Evolutionary conservation across 768 basidiomycete genomes (phyloP), one percentile per base, ranked within the genome.

Genomic region (Astraeus odoratus): DNA sequence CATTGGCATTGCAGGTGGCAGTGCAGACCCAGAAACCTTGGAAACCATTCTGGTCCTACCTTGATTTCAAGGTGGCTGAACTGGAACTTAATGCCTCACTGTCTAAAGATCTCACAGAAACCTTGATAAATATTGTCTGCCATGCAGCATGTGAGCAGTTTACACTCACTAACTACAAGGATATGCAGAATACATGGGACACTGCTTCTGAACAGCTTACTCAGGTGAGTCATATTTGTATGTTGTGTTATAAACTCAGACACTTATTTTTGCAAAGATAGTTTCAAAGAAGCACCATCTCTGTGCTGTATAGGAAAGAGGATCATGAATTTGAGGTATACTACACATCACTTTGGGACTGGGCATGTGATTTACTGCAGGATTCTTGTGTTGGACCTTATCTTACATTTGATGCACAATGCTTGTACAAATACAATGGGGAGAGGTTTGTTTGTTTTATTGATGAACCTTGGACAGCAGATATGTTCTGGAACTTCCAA

Each of bases 401-500:
- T 34, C 7, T 34, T 34, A 16, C n/a, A 34, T 34, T 34, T 4
- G 48, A 49, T 41, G 42, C 33, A 1, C 30, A 49, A 27, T 20
- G 10, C 24, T 10, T 49, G 8, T 42, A 19, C 16, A 44, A 38
- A 16, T 34, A 40, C 7, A 31, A 49, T 16, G 26, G 48, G 0
- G 3, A 0, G 1, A 3, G 42, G 4, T 49, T 45, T 29, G 41
- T 45, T n/a, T 18, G 22, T 0, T 49, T 52, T 13, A 33, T 39
- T 8, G 9, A 38, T 37, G 47, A 52, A n/a, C 47, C 44, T 7
- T 52, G 51, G 44, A 52, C 42, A 8, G 47, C n/a, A 1, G 24
- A 52, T n/a, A 16, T 1, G 3, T 34, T 29, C 27, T 29, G 27
- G 27, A 13, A 29, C 27, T 29, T 29, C 13, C 27, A 29, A 29